Percentiles rank a stretch among this genome's conserved stretches.
phyloP scores from a whole-genome alignment of 495 filamentous ascomycete genomes.

The Penicillium crystallinum region DNA sequence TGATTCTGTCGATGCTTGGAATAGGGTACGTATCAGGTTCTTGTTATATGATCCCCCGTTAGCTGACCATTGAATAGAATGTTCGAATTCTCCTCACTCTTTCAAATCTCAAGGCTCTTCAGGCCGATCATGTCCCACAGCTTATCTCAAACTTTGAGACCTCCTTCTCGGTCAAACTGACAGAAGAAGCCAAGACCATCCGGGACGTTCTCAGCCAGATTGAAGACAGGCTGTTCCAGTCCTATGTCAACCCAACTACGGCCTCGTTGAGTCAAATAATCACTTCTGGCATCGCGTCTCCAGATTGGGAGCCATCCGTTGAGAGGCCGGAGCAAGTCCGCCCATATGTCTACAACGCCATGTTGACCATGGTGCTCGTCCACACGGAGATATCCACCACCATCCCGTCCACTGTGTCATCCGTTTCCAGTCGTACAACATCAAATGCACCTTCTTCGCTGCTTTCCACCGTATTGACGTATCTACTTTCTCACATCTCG shows the following conservation, averaged over 20 bases:
- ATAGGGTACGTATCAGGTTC: slow-evolving; percentile 56
- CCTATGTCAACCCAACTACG: slow-evolving; percentile 75
- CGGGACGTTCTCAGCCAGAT: slow-evolving; percentile 85
- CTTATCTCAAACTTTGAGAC: slow-evolving; percentile 85
- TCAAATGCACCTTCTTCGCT: slow-evolving; percentile 51
- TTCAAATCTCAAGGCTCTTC: slow-evolving; percentile 77
- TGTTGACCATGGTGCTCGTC: slow-evolving; percentile 77
- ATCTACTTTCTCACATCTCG: slow-evolving; percentile 73
- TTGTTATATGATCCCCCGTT: not conserved
- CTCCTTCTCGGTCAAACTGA: slow-evolving; percentile 81
- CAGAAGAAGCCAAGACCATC: slow-evolving; percentile 84
- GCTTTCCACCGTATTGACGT: slow-evolving; percentile 67
- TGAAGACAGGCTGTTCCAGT: slow-evolving; percentile 80
- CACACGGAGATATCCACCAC: slow-evolving; percentile 91
- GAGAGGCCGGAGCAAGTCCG: slow-evolving; percentile 67
- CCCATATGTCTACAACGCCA: slow-evolving; percentile 81
- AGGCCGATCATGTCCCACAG: slow-evolving; percentile 70
- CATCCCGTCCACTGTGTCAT: slow-evolving; percentile 34
- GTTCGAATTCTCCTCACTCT: slow-evolving; percentile 90
- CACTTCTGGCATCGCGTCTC: slow-evolving; percentile 59
- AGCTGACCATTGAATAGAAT: slow-evolving; percentile 52
- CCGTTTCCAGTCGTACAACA: slow-evolving; percentile 24
- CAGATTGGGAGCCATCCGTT: slow-evolving; percentile 63
- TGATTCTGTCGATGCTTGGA: slow-evolving; percentile 59
- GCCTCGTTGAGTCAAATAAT: slow-evolving; percentile 59